Evolutionary conservation across 1,284 basidiomycete genomes (phyloP).

Genomic region (Phellopilus nigrolimitatus): DNA sequence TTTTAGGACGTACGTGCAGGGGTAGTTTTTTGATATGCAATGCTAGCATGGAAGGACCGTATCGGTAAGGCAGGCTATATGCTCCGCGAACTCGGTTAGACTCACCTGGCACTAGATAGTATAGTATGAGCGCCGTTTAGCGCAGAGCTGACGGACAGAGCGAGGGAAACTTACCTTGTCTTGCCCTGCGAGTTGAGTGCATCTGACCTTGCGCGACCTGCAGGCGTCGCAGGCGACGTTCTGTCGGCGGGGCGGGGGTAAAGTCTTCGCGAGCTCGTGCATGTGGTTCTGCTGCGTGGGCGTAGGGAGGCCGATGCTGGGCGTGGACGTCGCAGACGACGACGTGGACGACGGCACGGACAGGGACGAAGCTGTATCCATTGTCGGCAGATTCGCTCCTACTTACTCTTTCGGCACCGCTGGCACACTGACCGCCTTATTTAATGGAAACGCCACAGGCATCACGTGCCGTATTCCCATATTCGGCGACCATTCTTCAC

Average conservation of each 20-base stretch:
- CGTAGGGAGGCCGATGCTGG: conserved; percentile 47
- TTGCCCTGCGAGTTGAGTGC: conserved; percentile 69
- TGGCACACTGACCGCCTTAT: too few species aligned
- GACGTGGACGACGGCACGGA: too few species aligned
- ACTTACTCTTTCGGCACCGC: too few species aligned
- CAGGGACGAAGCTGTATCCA: too few species aligned
- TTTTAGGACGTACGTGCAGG: conserved; percentile 87
- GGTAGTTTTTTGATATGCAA: conserved; percentile 74
- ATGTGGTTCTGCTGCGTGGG: conserved; percentile 70
- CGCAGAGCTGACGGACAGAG: conserved; percentile 2
- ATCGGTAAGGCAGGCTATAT: conserved; percentile 13
- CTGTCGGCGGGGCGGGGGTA: conserved; percentile 77
- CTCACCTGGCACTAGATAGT: conserved; percentile 66
- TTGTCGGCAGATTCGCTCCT: too few species aligned
- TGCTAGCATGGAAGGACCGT: conserved; percentile 42
- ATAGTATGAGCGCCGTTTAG: conserved; percentile 5
- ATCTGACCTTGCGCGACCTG: conserved; percentile 80
- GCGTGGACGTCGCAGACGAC: too few species aligned
- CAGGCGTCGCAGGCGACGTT: conserved; percentile 90
- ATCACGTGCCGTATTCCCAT: too few species aligned
- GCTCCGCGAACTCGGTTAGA: conserved; percentile 17
- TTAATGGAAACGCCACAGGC: too few species aligned
- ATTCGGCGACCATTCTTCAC: too few species aligned
- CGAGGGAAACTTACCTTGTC: conserved; percentile 54
- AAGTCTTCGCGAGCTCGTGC: conserved; percentile 67